These are phyloP conservation scores for Pseudoperonospora humuli DNA, from an alignment of 352 stramenopile genomes.

Conservation along the genomic window DNA sequence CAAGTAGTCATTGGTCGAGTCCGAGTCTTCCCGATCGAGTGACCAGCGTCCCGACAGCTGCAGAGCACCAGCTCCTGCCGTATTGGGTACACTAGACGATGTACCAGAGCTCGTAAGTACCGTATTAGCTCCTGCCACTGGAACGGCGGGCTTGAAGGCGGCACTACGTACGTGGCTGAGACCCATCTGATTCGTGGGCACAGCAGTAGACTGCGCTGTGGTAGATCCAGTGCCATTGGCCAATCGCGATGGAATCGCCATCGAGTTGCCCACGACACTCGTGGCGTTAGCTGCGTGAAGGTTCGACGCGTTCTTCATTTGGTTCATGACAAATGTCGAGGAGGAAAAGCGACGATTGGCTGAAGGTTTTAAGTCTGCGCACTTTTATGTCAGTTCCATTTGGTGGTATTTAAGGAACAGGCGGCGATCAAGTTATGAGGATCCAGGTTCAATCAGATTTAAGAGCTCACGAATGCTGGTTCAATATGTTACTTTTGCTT, in stretches of 20 bases:
- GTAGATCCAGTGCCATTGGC: constrained; percentile 25
- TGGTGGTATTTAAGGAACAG: no score
- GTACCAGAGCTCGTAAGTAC: constrained; percentile 20
- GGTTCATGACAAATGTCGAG: no score
- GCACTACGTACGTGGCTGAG: constrained; percentile 62
- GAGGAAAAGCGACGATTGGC: no score
- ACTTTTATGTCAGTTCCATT: no score
- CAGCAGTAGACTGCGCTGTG: constrained; percentile 12
- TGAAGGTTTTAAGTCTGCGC: no score
- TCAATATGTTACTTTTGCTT: no score
- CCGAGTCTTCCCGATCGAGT: constrained; percentile 79
- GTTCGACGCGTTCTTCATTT: constrained; percentile 53
- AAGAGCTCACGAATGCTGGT: no score
- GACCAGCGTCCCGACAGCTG: constrained; percentile 82
- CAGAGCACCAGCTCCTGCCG: constrained; percentile 60
- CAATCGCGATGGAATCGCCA: constrained; percentile 53
- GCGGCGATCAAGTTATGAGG: no score
- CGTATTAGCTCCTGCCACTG: constrained; percentile 23
- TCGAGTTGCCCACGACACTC: constrained; percentile 70
- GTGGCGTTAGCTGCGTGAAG: constrained; percentile 76
- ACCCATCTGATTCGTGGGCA: constrained; percentile 35
- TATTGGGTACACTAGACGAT: constrained; percentile 44
- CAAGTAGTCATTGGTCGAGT: constrained; percentile 87
- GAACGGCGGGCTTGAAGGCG: constrained; percentile 56
- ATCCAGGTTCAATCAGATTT: no score